Percentiles rank a stretch among this genome's conserved stretches.
Evolutionary conservation across 2,329 filamentous ascomycete genomes (phyloP).

Genomic region (Tolypocladium pustulatum): DNA sequence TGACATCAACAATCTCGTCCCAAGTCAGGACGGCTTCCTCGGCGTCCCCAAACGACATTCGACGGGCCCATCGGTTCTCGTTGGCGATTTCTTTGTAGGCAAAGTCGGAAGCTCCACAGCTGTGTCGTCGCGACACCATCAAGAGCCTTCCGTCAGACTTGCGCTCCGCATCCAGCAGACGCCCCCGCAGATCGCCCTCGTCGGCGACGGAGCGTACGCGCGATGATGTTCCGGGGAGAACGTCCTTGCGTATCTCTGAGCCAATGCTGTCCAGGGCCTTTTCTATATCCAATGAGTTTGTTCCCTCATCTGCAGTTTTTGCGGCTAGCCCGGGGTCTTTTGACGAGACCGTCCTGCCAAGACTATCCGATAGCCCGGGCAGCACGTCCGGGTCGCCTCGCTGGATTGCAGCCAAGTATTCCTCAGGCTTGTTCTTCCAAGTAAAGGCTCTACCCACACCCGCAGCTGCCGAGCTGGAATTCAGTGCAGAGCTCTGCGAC

Average conservation of each 20-base stretch:
- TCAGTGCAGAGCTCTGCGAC: slow-evolving; percentile 11
- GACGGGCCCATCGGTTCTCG: slow-evolving; percentile 57
- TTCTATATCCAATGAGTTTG: slow-evolving; percentile 13
- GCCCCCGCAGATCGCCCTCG: slow-evolving; percentile 48
- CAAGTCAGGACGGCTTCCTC: slow-evolving; percentile 65
- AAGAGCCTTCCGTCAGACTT: slow-evolving; percentile 31
- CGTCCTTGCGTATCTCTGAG: slow-evolving; percentile 31
- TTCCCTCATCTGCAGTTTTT: slow-evolving; percentile 11
- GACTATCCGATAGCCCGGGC: slow-evolving; percentile 12
- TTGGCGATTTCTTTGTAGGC: slow-evolving; percentile 25
- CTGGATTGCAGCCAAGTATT: slow-evolving; percentile 37
- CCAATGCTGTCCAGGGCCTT: slow-evolving; percentile 18
- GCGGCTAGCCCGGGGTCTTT: slow-evolving; percentile 13
- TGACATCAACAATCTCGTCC: slow-evolving; percentile 40
- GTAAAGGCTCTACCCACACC: slow-evolving; percentile 43
- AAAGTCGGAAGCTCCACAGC: slow-evolving; percentile 29
- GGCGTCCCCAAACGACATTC: slow-evolving; percentile 65
- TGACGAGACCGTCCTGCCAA: slow-evolving; percentile 15
- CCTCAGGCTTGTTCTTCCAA: slow-evolving; percentile 54
- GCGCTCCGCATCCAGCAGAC: slow-evolving; percentile 37
- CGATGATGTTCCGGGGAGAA: slow-evolving; percentile 36
- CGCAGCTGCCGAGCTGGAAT: slow-evolving; percentile 28
- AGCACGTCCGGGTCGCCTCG: slow-evolving; percentile 21
- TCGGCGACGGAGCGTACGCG: slow-evolving; percentile 48
- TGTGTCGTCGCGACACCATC: slow-evolving; percentile 52